phyloP scores from a whole-genome alignment of 176 grass and related monocot species.

The Triticum aestivum region IWGSC_CS_RefSeq_v2.1 NC_057801.1:13882824-13883323 shows the following conservation, averaged over 20 bases:
- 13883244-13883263: background rate
- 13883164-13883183: background rate
- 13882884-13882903: background rate
- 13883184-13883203: background rate
- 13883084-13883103: background rate
- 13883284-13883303: background rate
- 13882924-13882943: background rate
- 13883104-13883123: background rate
- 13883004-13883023: background rate
- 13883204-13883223: background rate
- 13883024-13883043: background rate
- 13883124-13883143: no score
- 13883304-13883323: background rate
- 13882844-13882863: no score
- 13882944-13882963: background rate
- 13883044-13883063: background rate
- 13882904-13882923: background rate
- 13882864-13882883: no score
- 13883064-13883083: background rate
- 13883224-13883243: background rate
- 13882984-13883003: background rate
- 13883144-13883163: no score
- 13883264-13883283: background rate
- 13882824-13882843: no score
- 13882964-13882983: background rate